These are phyloP conservation scores for Coemansia sp. DNA, from an alignment of 192 early-diverging fungal species.

Conservation along the genomic window DNA sequence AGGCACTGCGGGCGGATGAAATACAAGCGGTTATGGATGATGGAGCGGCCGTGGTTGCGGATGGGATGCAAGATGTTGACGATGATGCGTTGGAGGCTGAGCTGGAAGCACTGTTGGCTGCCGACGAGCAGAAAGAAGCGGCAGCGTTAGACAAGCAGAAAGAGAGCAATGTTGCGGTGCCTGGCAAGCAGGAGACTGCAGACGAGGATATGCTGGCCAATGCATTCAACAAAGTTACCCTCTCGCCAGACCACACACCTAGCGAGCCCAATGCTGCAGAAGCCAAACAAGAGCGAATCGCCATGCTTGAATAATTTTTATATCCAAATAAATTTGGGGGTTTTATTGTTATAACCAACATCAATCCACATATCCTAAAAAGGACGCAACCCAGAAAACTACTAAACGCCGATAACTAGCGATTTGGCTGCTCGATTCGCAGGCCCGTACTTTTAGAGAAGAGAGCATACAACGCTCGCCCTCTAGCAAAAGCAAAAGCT, in stretches of 20 bases:
- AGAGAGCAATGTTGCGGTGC: too few relatives aligned
- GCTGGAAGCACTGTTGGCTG: slow-evolving; percentile 33
- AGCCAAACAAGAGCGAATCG: not conserved
- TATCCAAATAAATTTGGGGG: not conserved
- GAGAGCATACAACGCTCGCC: too few relatives aligned
- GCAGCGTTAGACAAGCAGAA: too few relatives aligned
- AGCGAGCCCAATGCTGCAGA: not conserved
- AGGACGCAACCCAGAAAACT: too few relatives aligned
- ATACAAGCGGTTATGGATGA: slow-evolving; percentile 17
- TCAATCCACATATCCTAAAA: too few relatives aligned
- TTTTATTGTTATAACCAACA: too few relatives aligned
- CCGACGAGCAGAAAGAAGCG: slow-evolving; percentile 1
- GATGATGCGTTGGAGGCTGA: slow-evolving; percentile 37
- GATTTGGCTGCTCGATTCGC: too few relatives aligned
- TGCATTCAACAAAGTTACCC: slow-evolving; percentile 14
- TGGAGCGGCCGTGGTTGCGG: not conserved
- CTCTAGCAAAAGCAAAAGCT: too few relatives aligned
- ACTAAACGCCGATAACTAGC: too few relatives aligned
- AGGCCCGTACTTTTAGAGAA: too few relatives aligned
- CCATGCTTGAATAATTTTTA: slow-evolving; percentile 1
- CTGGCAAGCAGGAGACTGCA: not conserved
- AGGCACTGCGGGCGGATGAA: slow-evolving; percentile 19
- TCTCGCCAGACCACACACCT: not conserved
- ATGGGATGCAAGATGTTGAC: not conserved
- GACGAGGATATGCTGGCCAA: slow-evolving; percentile 12